A percentile compares a stretch with the other conserved stretches of the same genome.
These are phyloP conservation scores for Stereum hirsutum DNA, from an alignment of 1,284 basidiomycete genomes.

Conservation along the genomic window DNA sequence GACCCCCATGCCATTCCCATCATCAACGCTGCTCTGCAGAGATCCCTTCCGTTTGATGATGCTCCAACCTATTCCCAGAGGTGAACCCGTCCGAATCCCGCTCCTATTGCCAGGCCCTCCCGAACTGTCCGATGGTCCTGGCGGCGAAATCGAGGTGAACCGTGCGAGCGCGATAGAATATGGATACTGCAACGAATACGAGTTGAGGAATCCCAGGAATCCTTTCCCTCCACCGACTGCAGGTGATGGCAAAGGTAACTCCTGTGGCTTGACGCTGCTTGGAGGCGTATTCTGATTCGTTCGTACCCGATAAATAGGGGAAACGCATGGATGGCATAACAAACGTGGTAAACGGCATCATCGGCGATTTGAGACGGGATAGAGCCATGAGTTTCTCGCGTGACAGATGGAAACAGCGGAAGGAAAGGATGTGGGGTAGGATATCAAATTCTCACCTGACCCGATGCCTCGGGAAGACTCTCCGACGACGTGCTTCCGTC, in stretches of 20 bases:
- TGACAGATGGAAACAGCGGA: too few species aligned
- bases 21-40: too few species aligned
- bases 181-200: too few species aligned
- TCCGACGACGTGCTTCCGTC: conserved; percentile 18
- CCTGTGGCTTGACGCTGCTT: conserved; percentile 5
- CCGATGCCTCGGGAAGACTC: conserved; percentile 15
- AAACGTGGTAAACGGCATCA: not conserved
- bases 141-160: conserved; percentile 20
- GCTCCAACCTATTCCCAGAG: conserved; percentile 3
- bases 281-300: conserved; percentile 9
- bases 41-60: too few species aligned
- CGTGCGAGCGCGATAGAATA: conserved; percentile 30
- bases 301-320: too few species aligned
- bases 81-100: not conserved
- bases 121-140: conserved; percentile 10
- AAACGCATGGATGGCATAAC: too few species aligned
- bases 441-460: conserved; percentile 19
- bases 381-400: too few species aligned
- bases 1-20: too few species aligned
- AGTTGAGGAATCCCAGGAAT: conserved; percentile 34
- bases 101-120: too few species aligned
- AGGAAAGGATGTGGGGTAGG: too few species aligned
- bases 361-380: too few species aligned
- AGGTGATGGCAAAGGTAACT: conserved; percentile 3
- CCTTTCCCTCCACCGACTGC: conserved; percentile 11